These are phyloP conservation scores for Cyclotella kingstonii DNA, from an alignment of 108 stramenopile genomes.

Conservation along the genomic window DNA sequence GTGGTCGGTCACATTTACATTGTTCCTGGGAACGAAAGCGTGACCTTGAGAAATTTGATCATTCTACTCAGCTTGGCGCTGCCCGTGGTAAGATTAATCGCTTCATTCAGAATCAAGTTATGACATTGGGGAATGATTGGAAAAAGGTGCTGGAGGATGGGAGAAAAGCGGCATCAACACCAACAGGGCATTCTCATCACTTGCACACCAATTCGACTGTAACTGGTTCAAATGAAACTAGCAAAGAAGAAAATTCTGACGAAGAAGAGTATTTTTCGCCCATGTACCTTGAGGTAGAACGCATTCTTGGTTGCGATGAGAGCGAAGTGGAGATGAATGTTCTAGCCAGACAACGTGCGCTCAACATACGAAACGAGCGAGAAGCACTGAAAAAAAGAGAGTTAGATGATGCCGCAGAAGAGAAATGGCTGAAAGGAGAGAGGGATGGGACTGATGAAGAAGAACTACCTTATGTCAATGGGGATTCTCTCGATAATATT, in stretches of 20 bases:
- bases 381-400: constrained; percentile 44
- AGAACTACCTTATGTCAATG: not conserved
- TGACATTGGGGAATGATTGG: constrained; percentile 68
- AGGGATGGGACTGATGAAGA: not conserved
- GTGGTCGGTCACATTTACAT: constrained; percentile 77
- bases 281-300: constrained; percentile 65
- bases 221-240: constrained; percentile 3
- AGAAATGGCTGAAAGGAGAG: constrained; percentile 43
- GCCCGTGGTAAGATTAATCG: constrained; percentile 76
- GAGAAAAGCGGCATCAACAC: constrained; percentile 38
- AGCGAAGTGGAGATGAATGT: constrained; percentile 77
- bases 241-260: constrained; percentile 30
- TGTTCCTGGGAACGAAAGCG: constrained; percentile 77
- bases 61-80: constrained; percentile 55
- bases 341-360: constrained; percentile 72
- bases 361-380: constrained; percentile 51
- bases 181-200: constrained; percentile 44
- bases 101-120: constrained; percentile 62
- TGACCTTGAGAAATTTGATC: constrained; percentile 70
- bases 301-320: constrained; percentile 83
- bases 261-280: constrained; percentile 73
- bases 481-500: not conserved
- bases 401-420: constrained; percentile 56
- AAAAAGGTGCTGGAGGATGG: constrained; percentile 66
- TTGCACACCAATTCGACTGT: constrained; percentile 12